These are phyloP conservation scores for Podospora sp. DNA, from an alignment of 495 filamentous ascomycete species.

Conservation along the genomic window DNA sequence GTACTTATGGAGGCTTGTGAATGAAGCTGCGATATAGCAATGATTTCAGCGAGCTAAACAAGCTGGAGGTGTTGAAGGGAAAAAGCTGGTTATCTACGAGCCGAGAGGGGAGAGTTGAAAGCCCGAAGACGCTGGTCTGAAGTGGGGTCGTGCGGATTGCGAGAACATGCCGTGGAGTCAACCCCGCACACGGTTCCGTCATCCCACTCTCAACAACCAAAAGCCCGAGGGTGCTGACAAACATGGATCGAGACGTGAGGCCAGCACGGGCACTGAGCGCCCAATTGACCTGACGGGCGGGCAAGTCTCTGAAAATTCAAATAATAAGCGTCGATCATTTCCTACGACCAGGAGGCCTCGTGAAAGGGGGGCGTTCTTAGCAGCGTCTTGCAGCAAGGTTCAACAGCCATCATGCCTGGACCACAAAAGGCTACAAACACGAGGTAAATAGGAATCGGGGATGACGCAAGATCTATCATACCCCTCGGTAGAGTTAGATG, in stretches of 20 bases:
- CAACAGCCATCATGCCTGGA: too few relatives aligned
- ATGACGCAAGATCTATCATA: not conserved
- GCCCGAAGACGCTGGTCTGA: conserved; percentile 28
- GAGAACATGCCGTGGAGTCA: conserved; percentile 8
- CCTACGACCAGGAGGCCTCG: too few relatives aligned
- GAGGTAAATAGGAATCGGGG: not conserved
- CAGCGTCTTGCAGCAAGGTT: too few relatives aligned
- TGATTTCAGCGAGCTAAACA: not conserved
- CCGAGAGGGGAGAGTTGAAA: conserved; percentile 15
- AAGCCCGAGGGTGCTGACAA: not conserved
- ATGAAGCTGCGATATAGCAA: not conserved
- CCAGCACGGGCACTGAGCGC: too few relatives aligned
- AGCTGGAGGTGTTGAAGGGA: conserved; percentile 11
- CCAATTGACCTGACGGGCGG: too few relatives aligned
- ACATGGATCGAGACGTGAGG: not conserved
- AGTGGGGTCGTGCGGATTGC: conserved; percentile 28
- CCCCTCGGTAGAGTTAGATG: not conserved
- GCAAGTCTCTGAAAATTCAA: too few relatives aligned
- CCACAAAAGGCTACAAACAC: too few relatives aligned
- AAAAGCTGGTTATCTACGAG: conserved; percentile 15
- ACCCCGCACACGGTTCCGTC: conserved; percentile 32
- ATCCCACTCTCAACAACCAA: not conserved
- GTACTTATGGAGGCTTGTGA: conserved; percentile 19
- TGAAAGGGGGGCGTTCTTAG: too few relatives aligned
- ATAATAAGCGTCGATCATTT: too few relatives aligned